Conservation (phyloP, 345 rosid genomes). For the Sonneratia alba region DNA sequence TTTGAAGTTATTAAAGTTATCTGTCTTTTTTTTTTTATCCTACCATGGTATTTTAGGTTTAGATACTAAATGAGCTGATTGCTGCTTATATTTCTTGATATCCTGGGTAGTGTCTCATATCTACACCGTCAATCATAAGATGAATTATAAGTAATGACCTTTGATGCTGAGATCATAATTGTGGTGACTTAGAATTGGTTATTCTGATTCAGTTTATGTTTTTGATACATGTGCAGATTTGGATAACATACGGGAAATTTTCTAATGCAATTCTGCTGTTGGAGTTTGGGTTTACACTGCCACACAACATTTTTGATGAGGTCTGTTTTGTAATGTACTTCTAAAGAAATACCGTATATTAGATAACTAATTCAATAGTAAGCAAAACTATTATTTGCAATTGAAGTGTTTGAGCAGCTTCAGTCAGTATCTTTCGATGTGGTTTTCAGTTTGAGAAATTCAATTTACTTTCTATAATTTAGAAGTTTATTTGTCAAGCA, state of each 20-base stretch:
- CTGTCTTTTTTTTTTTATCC: not conserved
- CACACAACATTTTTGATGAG: conserved; percentile 63
- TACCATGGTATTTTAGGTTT: not conserved
- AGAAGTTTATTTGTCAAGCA: not conserved
- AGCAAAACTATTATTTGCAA: not conserved
- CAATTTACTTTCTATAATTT: not conserved
- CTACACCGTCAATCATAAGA: not conserved
- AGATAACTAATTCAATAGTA: not conserved
- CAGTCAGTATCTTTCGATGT: not conserved
- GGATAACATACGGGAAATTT: conserved; percentile 63
- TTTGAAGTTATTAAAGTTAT: not conserved
- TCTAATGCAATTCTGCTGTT: conserved; percentile 64
- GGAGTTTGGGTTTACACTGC: conserved; percentile 75
- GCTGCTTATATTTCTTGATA: not conserved
- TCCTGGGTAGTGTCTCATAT: not conserved
- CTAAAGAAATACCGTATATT: not conserved
- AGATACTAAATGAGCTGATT: not conserved
- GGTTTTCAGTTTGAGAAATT: not conserved
- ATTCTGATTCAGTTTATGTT: not conserved
- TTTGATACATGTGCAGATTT: conserved; percentile 32
- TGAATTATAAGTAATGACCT: not conserved
- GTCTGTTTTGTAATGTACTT: conserved; percentile 25
- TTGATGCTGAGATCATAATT: not conserved
- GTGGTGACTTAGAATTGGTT: not conserved
- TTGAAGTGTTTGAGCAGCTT: not conserved